Percentiles rank a stretch among this genome's conserved stretches.
Evolutionary conservation across 345 rosid genomes (phyloP).

Genomic region (Camelina sativa): DNA sequence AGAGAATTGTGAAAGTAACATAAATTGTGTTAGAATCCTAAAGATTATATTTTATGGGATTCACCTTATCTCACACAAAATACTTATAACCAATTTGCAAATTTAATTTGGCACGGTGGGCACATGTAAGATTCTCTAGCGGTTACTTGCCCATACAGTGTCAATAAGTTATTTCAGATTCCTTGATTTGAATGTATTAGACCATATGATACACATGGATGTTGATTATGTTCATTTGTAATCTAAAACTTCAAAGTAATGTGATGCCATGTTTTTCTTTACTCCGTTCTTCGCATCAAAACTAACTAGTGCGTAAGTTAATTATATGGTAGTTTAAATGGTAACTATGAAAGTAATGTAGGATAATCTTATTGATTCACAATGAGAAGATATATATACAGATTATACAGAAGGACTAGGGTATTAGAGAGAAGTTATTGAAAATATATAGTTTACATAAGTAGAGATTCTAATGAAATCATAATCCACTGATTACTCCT

Average conservation of each 20-base stretch:
- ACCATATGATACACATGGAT: neutral
- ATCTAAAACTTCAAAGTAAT: neutral
- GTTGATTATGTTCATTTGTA: neutral
- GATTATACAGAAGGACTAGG: too few species aligned
- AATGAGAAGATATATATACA: too few species aligned
- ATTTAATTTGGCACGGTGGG: slow-evolving; percentile 62
- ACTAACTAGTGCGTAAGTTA: too few species aligned
- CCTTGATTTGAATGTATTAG: slow-evolving; percentile 30
- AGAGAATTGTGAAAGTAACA: slow-evolving; percentile 60
- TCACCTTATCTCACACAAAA: slow-evolving; percentile 69
- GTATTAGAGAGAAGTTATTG: too few species aligned
- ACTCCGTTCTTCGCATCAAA: too few species aligned
- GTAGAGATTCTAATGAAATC: too few species aligned
- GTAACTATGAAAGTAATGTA: too few species aligned
- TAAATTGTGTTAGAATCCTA: slow-evolving; percentile 64
- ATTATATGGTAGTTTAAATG: too few species aligned
- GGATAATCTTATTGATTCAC: too few species aligned
- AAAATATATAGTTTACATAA: too few species aligned
- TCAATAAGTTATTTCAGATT: slow-evolving; percentile 54
- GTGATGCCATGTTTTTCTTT: too few species aligned
- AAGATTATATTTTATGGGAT: slow-evolving; percentile 68
- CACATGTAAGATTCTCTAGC: slow-evolving; percentile 36
- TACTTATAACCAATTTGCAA: slow-evolving; percentile 59
- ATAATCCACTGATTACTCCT: too few species aligned
- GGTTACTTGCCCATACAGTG: slow-evolving; percentile 52